Percentiles rank a stretch among this genome's conserved stretches.
These are phyloP conservation scores for Spiromastix sp. DNA, from an alignment of 2,329 filamentous ascomycete species.

Conservation along the genomic window DNA sequence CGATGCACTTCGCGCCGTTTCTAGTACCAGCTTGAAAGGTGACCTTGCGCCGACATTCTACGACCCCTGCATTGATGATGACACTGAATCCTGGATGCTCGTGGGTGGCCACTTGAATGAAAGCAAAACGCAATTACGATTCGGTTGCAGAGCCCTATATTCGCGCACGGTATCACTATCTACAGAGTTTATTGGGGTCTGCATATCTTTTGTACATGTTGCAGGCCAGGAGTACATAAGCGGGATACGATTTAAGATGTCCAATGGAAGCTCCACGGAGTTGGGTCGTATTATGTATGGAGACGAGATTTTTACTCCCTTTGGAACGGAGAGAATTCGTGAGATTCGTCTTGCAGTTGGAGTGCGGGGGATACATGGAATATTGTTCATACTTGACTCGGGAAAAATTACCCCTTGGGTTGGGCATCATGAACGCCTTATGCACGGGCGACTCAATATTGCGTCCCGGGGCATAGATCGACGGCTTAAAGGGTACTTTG, in stretches of 20 bases:
- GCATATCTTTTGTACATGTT: not conserved
- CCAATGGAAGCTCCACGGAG: not conserved
- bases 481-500: not conserved
- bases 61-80: not conserved
- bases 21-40: not conserved
- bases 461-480: too few species aligned
- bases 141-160: not conserved
- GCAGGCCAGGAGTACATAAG: not conserved
- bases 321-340: not conserved
- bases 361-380: not conserved
- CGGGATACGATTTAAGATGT: not conserved
- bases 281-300: not conserved
- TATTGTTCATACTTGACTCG: not conserved
- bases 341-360: not conserved
- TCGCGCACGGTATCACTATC: not conserved
- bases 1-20: not conserved
- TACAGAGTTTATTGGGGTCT: not conserved
- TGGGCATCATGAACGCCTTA: not conserved
- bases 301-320: not conserved
- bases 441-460: not conserved
- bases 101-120: not conserved
- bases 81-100: not conserved
- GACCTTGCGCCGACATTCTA: not conserved
- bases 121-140: too few species aligned
- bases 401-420: not conserved